A percentile compares a stretch with the other conserved stretches of the same genome.
Evolutionary conservation across 208 protist genomes (phyloP).

Genomic region (Leptomonas pyrrhocoris): DNA sequence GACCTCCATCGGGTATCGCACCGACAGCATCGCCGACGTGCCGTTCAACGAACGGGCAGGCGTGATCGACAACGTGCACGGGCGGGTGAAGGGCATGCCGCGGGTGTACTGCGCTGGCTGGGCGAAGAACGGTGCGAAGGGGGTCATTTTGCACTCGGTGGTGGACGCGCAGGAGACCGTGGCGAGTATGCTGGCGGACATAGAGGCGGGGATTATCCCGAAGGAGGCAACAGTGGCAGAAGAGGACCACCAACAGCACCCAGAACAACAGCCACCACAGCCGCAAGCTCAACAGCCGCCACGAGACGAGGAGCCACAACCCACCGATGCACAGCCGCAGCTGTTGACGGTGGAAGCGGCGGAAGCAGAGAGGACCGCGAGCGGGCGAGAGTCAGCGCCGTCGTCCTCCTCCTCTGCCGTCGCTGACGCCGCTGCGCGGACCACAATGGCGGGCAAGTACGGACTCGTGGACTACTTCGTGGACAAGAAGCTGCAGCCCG

Average conservation of each 20-base stretch:
- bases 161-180: constrained; percentile 84
- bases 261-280: neutral
- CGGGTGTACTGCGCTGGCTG: constrained; percentile 92
- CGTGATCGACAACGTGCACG: constrained; percentile 69
- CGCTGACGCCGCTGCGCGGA: constrained; percentile 7
- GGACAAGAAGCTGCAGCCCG: constrained; percentile 72
- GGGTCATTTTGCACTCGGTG: constrained; percentile 86
- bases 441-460: constrained; percentile 83
- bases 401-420: too few relatives aligned
- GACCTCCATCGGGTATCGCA: constrained; percentile 81
- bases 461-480: constrained; percentile 86
- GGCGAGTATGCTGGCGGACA: constrained; percentile 60
- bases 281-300: too few relatives aligned
- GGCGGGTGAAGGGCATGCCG: constrained; percentile 69
- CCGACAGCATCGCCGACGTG: constrained; percentile 56
- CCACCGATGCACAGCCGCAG: too few relatives aligned
- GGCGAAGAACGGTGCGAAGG: constrained; percentile 91
- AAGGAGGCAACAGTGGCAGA: constrained; percentile 22
- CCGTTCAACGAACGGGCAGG: constrained; percentile 77
- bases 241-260: constrained; percentile 17
- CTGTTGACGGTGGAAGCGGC: too few relatives aligned
- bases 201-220: constrained; percentile 52
- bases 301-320: too few relatives aligned
- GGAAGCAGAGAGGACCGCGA: too few relatives aligned
- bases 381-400: too few relatives aligned